Conservation (phyloP, 352 stramenopile species). For the Aphanomyces stellatus region DNA sequence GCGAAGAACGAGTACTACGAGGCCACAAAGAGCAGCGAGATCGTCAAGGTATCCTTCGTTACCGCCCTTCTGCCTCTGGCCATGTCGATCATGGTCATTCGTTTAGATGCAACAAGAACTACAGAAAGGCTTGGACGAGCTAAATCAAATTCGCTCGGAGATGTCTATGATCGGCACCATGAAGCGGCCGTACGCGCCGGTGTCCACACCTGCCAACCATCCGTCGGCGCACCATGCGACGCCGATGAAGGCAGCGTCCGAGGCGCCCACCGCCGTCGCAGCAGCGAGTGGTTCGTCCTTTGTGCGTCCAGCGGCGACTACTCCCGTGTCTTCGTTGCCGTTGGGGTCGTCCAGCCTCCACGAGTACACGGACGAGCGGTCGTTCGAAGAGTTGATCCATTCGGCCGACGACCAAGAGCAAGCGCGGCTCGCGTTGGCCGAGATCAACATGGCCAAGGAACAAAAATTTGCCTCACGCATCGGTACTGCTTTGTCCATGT, state of each 20-base stretch:
- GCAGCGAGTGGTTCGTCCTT: neutral
- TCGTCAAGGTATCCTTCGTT: slow-evolving; percentile 45
- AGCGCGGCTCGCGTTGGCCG: slow-evolving; percentile 49
- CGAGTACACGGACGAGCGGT: neutral
- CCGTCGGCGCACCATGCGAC: neutral
- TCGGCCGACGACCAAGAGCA: slow-evolving; percentile 26
- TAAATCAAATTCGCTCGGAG: slow-evolving; percentile 72
- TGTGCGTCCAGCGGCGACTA: slow-evolving; percentile 17
- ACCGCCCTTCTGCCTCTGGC: no score
- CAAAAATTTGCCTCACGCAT: slow-evolving; percentile 42
- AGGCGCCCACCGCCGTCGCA: neutral
- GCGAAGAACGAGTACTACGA: slow-evolving; percentile 82
- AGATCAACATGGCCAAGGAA: slow-evolving; percentile 48
- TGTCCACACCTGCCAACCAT: slow-evolving; percentile 16
- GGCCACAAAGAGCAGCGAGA: slow-evolving; percentile 66
- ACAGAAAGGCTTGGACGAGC: slow-evolving; percentile 63
- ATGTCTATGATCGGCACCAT: slow-evolving; percentile 65
- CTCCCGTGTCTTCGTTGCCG: neutral
- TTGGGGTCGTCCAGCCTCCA: slow-evolving; percentile 18
- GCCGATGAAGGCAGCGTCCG: neutral
- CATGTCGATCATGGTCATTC: no score
- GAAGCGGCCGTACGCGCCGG: slow-evolving; percentile 39
- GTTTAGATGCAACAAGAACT: slow-evolving; percentile 69
- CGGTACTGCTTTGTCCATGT: neutral
- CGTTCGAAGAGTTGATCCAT: slow-evolving; percentile 14